Percentiles rank a stretch among this genome's conserved stretches.
Evolutionary conservation across 805 yeast genomes (phyloP).

Genomic region (Sugiyamaella marilandica): DNA sequence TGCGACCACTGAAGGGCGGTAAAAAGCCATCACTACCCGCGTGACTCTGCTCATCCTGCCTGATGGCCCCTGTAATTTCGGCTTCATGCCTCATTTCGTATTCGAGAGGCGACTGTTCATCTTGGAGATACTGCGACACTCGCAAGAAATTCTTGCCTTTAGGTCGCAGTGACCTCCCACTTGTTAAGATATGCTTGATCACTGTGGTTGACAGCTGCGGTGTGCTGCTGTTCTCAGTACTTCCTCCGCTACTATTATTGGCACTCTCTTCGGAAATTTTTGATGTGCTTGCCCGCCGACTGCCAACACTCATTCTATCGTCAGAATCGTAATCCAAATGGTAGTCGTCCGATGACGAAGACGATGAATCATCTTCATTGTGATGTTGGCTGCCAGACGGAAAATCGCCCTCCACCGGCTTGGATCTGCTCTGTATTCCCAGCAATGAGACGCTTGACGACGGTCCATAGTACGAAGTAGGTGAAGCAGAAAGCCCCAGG

Average conservation of each 20-base stretch:
- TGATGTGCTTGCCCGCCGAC: constrained; percentile 14
- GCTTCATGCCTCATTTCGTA: constrained; percentile 25
- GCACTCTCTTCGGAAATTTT: constrained; percentile 1
- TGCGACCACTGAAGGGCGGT: neutral
- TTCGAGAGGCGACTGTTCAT: constrained; percentile 24
- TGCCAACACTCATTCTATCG: constrained; percentile 15
- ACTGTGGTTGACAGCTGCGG: constrained; percentile 3
- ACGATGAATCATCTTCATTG: constrained; percentile 4
- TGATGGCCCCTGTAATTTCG: constrained; percentile 21
- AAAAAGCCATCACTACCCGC: neutral
- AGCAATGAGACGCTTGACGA: constrained; percentile 19
- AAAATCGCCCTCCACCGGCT: constrained; percentile 1
- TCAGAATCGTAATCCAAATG: constrained; percentile 17
- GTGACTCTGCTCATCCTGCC: constrained; percentile 16
- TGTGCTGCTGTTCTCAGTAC: neutral
- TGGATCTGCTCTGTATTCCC: constrained; percentile 15
- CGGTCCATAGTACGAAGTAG: constrained; percentile 16
- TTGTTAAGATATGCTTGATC: constrained; percentile 14
- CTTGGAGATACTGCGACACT: constrained; percentile 23
- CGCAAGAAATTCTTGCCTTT: constrained; percentile 23
- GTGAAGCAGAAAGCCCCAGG: neutral
- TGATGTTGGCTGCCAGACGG: constrained; percentile 8
- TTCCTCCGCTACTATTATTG: neutral
- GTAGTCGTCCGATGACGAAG: constrained; percentile 10
- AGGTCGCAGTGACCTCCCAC: constrained; percentile 20